Evolutionary conservation across 768 basidiomycete species (phyloP).

Genomic region (Leccinum uliginosum): DNA sequence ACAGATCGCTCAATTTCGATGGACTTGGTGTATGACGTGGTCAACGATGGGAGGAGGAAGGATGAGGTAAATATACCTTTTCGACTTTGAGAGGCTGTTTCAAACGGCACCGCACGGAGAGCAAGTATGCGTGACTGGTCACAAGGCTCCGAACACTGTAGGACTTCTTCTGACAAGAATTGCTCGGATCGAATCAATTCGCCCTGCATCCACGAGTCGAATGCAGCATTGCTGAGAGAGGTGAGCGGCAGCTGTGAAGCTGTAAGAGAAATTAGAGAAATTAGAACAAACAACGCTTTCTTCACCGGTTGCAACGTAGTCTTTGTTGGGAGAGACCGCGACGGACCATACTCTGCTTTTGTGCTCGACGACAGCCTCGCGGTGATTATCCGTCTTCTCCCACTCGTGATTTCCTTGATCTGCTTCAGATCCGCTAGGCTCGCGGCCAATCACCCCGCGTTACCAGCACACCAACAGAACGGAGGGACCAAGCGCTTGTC

Average conservation of each 20-base stretch:
- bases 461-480: constrained; percentile 32
- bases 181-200: neutral
- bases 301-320: neutral
- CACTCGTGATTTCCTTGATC: constrained; percentile 14
- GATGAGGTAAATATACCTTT: neutral
- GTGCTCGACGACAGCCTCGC: neutral
- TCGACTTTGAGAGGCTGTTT: neutral
- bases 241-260: neutral
- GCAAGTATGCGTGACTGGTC: neutral
- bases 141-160: neutral
- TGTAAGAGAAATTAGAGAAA: neutral
- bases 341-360: neutral
- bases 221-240: neutral
- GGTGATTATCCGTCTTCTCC: constrained; percentile 17
- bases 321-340: neutral
- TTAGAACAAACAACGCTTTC: neutral
- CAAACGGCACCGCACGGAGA: neutral
- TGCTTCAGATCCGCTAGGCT: constrained; percentile 21
- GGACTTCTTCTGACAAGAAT: neutral
- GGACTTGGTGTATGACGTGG: neutral
- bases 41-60: neutral
- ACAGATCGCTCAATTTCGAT: neutral
- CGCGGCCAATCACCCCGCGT: constrained; percentile 27
- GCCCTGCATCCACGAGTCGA: neutral
- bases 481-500: constrained; percentile 50